phyloP scores from a whole-genome alignment of 495 filamentous ascomycete genomes.

The Penicillium samsonianum region DNA sequence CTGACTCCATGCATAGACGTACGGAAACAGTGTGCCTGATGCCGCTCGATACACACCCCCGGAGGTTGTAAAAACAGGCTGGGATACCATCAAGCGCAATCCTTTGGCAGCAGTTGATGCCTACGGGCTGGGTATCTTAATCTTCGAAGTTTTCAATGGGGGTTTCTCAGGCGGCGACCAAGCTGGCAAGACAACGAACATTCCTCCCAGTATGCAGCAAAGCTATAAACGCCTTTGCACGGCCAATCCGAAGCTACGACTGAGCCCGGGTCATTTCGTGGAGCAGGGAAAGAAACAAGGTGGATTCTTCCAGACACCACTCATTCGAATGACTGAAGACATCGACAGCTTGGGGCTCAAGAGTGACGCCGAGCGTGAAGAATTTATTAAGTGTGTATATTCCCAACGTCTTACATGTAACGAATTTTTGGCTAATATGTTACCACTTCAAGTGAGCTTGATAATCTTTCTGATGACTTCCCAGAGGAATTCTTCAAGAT shows the following conservation, averaged over 20 bases:
- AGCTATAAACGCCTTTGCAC: constrained; percentile 86
- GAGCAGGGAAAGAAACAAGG: constrained; percentile 83
- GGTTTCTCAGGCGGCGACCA: constrained; percentile 69
- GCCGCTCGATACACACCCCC: constrained; percentile 79
- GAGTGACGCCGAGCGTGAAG: constrained; percentile 76
- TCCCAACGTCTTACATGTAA: background rate
- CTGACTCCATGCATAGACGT: constrained; percentile 55
- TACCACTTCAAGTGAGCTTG: constrained; percentile 64
- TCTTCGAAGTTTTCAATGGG: constrained; percentile 92
- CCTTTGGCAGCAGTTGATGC: constrained; percentile 82
- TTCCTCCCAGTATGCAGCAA: constrained; percentile 83
- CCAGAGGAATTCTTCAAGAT: constrained; percentile 97
- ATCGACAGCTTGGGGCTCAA: constrained; percentile 92
- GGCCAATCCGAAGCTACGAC: constrained; percentile 81
- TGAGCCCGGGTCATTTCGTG: constrained; percentile 82
- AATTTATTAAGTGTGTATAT: constrained; percentile 68
- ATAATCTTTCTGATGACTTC: constrained; percentile 86
- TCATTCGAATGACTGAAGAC: constrained; percentile 88
- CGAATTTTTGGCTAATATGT: constrained; percentile 6
- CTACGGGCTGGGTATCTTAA: constrained; percentile 79
- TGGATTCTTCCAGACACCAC: constrained; percentile 86
- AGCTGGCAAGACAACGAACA: constrained; percentile 77
- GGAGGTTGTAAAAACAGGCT: constrained; percentile 81
- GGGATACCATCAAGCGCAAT: constrained; percentile 82
- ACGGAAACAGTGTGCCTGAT: constrained; percentile 84